phyloP scores from a whole-genome alignment of 2,329 filamentous ascomycete species.

The Fusarium cyanostomum region DNA sequence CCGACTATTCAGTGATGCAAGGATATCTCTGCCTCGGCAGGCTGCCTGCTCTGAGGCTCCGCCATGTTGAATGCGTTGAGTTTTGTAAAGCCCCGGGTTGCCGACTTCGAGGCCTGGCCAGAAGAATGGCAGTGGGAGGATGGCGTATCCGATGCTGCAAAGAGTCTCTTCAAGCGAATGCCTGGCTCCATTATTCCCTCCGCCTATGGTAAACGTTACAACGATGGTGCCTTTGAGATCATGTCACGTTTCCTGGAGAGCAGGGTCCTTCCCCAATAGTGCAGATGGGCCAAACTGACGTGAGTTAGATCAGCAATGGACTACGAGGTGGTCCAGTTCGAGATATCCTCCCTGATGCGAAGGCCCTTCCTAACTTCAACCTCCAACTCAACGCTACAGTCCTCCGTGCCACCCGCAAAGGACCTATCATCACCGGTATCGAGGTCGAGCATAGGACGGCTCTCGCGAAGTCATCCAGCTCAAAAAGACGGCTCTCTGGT shows the following conservation, averaged over 20 bases:
- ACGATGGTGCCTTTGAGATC: conserved; percentile 71
- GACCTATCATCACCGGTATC: conserved; percentile 70
- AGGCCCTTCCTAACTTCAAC: conserved; percentile 69
- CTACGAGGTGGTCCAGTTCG: conserved; percentile 74
- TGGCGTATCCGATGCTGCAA: conserved; percentile 63
- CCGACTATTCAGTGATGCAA: conserved; percentile 38
- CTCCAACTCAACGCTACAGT: conserved; percentile 72
- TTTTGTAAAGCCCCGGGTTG: conserved; percentile 71
- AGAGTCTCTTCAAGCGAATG: conserved; percentile 67
- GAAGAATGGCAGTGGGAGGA: conserved; percentile 69
- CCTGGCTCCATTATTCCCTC: conserved; percentile 67
- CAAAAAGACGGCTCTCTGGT: conserved; percentile 71
- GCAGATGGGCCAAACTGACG: background rate
- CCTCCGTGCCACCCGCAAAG: conserved; percentile 70
- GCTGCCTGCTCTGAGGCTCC: conserved; percentile 72
- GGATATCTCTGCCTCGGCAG: conserved; percentile 49
- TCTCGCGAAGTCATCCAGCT: conserved; percentile 67
- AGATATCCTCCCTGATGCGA: conserved; percentile 72
- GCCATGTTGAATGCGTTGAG: conserved; percentile 73
- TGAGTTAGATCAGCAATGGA: conserved; percentile 66
- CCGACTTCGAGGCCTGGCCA: conserved; percentile 78
- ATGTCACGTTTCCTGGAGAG: conserved; percentile 66
- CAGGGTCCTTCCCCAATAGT: conserved; percentile 56
- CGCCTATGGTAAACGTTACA: conserved; percentile 71
- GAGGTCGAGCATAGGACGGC: conserved; percentile 66